Conservation (phyloP, 2,329 filamentous ascomycete species). For the Dryadomyces sulphureus region DNA sequence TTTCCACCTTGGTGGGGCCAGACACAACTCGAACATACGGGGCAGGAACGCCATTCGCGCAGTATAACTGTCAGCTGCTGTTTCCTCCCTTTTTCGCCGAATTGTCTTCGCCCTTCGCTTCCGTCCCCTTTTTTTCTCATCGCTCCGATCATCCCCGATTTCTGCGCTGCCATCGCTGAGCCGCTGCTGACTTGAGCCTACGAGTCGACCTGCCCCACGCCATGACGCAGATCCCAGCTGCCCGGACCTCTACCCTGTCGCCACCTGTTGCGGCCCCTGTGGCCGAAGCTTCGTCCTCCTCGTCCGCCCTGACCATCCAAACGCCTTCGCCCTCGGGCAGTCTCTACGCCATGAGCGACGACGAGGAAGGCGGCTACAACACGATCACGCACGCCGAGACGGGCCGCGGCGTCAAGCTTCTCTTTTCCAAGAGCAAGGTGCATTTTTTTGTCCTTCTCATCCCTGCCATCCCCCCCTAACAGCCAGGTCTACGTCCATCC, state of each 20-base stretch:
- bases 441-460: background rate
- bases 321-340: slow-evolving; percentile 64
- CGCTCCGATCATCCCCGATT: background rate
- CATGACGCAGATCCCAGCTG: slow-evolving; percentile 1
- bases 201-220: background rate
- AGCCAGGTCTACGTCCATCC: slow-evolving; percentile 86
- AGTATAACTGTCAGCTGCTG: background rate
- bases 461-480: slow-evolving; percentile 2
- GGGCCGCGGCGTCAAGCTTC: slow-evolving; percentile 75
- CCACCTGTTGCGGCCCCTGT: too few species aligned
- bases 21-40: background rate
- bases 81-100: background rate
- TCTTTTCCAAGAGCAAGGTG: slow-evolving; percentile 89
- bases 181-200: too few species aligned
- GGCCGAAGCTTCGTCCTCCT: too few species aligned
- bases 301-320: too few species aligned
- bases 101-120: background rate
- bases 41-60: background rate
- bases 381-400: slow-evolving; percentile 71
- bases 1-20: background rate
- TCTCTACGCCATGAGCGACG: slow-evolving; percentile 92
- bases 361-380: slow-evolving; percentile 89
- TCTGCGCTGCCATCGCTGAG: too few species aligned
- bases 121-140: too few species aligned
- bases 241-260: too few species aligned